Evolutionary conservation across 306 rosid species (phyloP), one percentile per base, ranked within the genome.

Genomic region (Albizia julibrissin): DNA sequence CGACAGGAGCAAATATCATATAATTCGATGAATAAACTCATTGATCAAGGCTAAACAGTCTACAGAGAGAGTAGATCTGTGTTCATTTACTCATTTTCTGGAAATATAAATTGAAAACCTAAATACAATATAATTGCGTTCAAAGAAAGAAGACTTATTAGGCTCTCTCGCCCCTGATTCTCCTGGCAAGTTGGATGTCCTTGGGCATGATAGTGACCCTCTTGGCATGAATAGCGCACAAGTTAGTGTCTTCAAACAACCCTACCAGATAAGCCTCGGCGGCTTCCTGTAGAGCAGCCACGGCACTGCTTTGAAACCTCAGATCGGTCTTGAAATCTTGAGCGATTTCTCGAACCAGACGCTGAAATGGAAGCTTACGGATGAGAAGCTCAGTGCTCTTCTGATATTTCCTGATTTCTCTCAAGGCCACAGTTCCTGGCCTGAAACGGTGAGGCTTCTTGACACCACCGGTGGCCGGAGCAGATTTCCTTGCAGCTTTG

Each of bases 361-460:
- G 78, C 46, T 80, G 83, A 42, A 79, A 79, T 0, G 83, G 83
- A 14, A 80, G 77, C 62, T 80, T 71, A 0, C 71, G 46, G 1
- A 80, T 80, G 3, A 80, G 62, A 29, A 72, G 78, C 73, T 80
- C 83, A 0, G 65, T 72, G 52, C 78, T 80, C 78, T 80, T 80
- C 72, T 80, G 78, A 3, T 80, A 72, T 40, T 80, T 80, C 29
- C 83, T 72, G 19, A 80, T 80, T 71, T 80, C 83, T n/a, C 78
- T 59, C 37, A 80, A 14, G 2, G 83, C 73, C 14, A 72, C 73
- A 12, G 72, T 72, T 3, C 83, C 79, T 0, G 73, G 83, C 27
- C 72, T 31, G 78, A 80, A 70, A 1, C 61, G 50, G 37, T 80
- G 83, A 2, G 61, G 72, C 72, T 80, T 80, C 77, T 80, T 80